Evolutionary conservation across 208 protist species (phyloP), one percentile per base, ranked within the genome.

Genomic region (Tetramitus jugosus): DNA sequence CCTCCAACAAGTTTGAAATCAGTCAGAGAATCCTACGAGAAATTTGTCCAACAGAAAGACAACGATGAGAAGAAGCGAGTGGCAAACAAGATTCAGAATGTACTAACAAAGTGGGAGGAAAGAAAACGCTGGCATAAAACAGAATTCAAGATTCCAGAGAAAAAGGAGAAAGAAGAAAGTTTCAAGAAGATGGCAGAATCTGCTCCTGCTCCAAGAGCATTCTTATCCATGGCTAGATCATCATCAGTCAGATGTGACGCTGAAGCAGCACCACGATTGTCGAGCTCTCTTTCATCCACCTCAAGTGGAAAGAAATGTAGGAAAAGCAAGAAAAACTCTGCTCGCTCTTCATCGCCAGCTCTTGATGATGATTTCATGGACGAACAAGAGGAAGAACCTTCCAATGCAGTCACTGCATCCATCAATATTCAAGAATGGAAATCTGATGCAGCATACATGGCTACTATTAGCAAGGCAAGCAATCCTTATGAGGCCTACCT

Each of bases 201-300:
- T 39, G 29, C 29, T 39, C 31, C 37, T 37, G 3, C 37, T 37
- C n/a, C n/a, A 64, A 64, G n/a, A n/a, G n/a, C n/a, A n/a, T n/a
- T n/a, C n/a, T 53, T 2, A 61, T 60, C 29, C 43, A 45, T 7
- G 8, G 33, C 1, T 56, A 37, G 17, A 49, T 79, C n/a, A 52
- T 65, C 64, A 10, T 81, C 14, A 6, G 75, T n/a, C n/a, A 45
- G 46, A 72, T 29, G 31, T 8, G 26, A 31, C 79, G 23, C n/a
- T 6, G n/a, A n/a, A n/a, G n/a, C n/a, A n/a, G n/a, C n/a, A n/a
- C n/a, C n/a, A n/a, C n/a, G n/a, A n/a, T n/a, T n/a, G n/a, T n/a
- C n/a, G n/a, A n/a, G n/a, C n/a, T n/a, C n/a, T n/a, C n/a, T n/a
- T n/a, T n/a, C n/a, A n/a, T n/a, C n/a, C n/a, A n/a, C n/a, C n/a